Percentiles rank a stretch among this genome's conserved stretches.
Evolutionary conservation across 768 basidiomycete species (phyloP).

Genomic region (Termitomyces sp.): DNA sequence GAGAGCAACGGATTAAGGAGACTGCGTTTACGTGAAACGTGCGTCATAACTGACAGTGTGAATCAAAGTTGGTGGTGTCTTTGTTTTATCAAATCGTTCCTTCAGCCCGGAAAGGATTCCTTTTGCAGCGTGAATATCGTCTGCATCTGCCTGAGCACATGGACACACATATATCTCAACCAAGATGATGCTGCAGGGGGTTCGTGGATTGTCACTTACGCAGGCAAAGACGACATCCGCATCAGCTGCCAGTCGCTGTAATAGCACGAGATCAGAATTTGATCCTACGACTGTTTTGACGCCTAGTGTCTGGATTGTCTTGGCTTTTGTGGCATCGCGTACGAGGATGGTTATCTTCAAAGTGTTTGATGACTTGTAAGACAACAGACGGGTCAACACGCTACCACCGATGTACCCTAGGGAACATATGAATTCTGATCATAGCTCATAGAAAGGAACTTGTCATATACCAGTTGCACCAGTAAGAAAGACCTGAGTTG

Average conservation of each 20-base stretch:
- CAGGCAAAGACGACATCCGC: conserved; percentile 42
- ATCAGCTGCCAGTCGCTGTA: conserved; percentile 33
- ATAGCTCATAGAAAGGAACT: not conserved
- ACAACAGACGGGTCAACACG: conserved; percentile 41
- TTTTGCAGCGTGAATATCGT: conserved; percentile 31
- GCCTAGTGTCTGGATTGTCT: conserved; percentile 26
- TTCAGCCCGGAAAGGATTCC: conserved; percentile 35
- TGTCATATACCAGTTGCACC: conserved; percentile 39
- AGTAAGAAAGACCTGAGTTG: conserved; percentile 36
- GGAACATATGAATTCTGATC: not conserved
- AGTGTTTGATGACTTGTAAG: conserved; percentile 33
- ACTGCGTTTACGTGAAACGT: not conserved
- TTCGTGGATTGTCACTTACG: conserved; percentile 19
- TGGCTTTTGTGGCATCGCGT: conserved; percentile 34
- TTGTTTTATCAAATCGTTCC: conserved; percentile 26
- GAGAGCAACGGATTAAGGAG: not conserved
- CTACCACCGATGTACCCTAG: conserved; percentile 55
- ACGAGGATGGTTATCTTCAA: conserved; percentile 43
- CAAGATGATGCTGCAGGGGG: not conserved
- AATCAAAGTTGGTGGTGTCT: conserved; percentile 28
- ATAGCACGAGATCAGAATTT: conserved; percentile 29
- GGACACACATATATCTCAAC: too few relatives aligned
- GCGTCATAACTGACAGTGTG: conserved; percentile 33
- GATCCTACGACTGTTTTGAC: conserved; percentile 36
- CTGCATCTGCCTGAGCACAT: conserved; percentile 28